phyloP scores from a whole-genome alignment of 176 grass and related monocot genomes.

The Triticum monococcum region DNA sequence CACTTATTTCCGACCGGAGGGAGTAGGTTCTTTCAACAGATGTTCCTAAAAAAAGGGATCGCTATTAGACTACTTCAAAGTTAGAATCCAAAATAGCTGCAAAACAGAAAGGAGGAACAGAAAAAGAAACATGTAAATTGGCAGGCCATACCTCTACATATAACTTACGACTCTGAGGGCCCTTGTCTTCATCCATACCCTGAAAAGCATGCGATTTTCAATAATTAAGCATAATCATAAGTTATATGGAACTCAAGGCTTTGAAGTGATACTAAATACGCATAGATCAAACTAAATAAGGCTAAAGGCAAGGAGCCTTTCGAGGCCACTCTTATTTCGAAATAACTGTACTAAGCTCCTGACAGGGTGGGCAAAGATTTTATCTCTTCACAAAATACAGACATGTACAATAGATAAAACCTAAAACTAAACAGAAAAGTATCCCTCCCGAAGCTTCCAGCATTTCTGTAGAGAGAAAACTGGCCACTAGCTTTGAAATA shows the following conservation, averaged over 20 bases:
- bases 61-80: background rate
- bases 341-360: background rate
- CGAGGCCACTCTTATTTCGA: background rate
- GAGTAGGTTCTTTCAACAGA: background rate
- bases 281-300: background rate
- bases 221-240: background rate
- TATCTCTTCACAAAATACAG: background rate
- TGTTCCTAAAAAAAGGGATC: background rate
- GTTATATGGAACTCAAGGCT: background rate
- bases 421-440: slow-evolving; percentile 13
- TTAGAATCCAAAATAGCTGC: background rate
- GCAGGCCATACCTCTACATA: slow-evolving; percentile 66
- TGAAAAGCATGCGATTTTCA: slow-evolving; percentile 22
- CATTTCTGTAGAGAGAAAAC: background rate
- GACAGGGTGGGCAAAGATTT: background rate
- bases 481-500: background rate
- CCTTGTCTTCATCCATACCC: slow-evolving; percentile 90
- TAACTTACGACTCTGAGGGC: slow-evolving; percentile 77
- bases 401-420: background rate
- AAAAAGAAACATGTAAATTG: background rate
- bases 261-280: background rate
- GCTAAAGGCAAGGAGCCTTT: slow-evolving; percentile 1
- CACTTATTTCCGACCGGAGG: too few relatives aligned
- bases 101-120: background rate
- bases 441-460: background rate